A percentile compares a stretch with the other conserved stretches of the same genome.
Evolutionary conservation across 345 rosid genomes (phyloP).

Genomic region (Corymbia maculata): DNA sequence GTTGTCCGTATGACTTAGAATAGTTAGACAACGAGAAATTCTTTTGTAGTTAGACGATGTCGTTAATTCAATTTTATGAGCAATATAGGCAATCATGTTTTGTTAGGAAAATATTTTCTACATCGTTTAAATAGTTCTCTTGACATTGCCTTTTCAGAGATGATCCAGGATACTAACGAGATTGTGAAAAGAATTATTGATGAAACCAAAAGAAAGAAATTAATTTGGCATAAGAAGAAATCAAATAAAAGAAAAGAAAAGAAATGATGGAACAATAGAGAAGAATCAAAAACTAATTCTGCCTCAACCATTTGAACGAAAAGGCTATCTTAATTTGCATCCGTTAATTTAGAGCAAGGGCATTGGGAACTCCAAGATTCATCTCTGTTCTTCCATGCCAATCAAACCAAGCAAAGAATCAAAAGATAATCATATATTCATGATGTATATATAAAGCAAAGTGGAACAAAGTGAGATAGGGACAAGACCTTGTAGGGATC

Average conservation of each 20-base stretch:
- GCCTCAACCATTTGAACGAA: background rate
- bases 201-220: background rate
- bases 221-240: background rate
- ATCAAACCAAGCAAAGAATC: background rate
- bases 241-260: background rate
- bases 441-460: background rate
- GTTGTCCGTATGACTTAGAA: fast-evolving
- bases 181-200: background rate
- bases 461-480: background rate
- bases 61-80: no score
- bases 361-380: background rate
- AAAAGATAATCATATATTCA: background rate
- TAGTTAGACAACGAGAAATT: fast-evolving
- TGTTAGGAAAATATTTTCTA: no score
- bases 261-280: background rate
- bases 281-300: background rate
- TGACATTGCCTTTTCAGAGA: fast-evolving
- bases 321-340: background rate
- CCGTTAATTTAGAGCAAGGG: background rate
- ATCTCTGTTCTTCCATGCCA: background rate
- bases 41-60: no score
- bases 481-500: background rate
- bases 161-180: fast-evolving
- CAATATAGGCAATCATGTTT: no score
- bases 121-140: fast-evolving